phyloP scores from a whole-genome alignment of 2,329 filamentous ascomycete genomes.

The Claviceps digitariae region DNA sequence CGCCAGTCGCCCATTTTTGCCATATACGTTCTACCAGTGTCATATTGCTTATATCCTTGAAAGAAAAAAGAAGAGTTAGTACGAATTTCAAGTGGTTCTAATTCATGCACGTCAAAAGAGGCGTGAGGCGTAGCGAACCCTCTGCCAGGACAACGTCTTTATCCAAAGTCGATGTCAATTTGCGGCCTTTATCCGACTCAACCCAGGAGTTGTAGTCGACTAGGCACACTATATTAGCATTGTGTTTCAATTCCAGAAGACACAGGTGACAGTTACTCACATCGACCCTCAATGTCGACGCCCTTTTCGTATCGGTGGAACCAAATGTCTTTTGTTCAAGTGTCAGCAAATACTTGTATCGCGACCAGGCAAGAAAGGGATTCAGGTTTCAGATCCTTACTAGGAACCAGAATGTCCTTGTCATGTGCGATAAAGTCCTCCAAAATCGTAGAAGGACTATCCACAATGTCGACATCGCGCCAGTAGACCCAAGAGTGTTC shows the following conservation, averaged over 20 bases:
- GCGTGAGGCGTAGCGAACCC: constrained; percentile 46
- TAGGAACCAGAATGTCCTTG: constrained; percentile 84
- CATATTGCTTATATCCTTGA: constrained; percentile 78
- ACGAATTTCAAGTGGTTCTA: not conserved
- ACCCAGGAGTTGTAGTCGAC: constrained; percentile 99
- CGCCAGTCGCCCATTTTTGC: constrained; percentile 84
- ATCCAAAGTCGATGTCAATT: constrained; percentile 57
- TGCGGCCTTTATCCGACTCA: constrained; percentile 74
- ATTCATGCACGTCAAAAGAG: not conserved
- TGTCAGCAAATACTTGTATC: constrained; percentile 12
- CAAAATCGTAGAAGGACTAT: constrained; percentile 74
- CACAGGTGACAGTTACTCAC: constrained; percentile 36
- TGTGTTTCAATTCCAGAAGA: not conserved
- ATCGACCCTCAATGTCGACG: constrained; percentile 85
- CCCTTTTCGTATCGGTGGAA: constrained; percentile 79
- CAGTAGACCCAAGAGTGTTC: constrained; percentile 99
- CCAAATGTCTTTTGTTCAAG: constrained; percentile 62
- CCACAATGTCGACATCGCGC: constrained; percentile 92
- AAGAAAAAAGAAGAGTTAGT: constrained; percentile 12
- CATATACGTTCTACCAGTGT: constrained; percentile 84
- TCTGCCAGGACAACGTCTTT: constrained; percentile 80
- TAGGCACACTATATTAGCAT: constrained; percentile 22
- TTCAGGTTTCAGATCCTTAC: constrained; percentile 40
- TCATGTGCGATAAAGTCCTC: constrained; percentile 95
- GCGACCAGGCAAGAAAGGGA: not conserved